These are phyloP conservation scores for Penicillium fuscoglaucum DNA, from an alignment of 2,329 filamentous ascomycete species.

Conservation along the genomic window DNA sequence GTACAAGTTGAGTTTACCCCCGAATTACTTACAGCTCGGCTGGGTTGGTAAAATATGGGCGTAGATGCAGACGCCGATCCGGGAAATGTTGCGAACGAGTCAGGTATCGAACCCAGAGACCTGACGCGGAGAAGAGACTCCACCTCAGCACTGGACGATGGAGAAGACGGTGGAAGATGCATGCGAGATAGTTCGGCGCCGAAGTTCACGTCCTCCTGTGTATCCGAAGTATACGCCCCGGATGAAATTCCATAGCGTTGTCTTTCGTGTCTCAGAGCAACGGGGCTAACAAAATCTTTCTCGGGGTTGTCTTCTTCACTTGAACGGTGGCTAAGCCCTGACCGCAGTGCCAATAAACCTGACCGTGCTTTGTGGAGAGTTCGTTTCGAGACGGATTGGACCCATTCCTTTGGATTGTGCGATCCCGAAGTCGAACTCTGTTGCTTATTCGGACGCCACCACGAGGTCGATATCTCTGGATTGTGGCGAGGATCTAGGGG, in stretches of 20 bases:
- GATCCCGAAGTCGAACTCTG: conserved; percentile 16
- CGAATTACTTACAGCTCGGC: background rate
- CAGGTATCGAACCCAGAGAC: background rate
- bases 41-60: background rate
- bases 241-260: background rate
- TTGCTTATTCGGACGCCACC: conserved; percentile 16
- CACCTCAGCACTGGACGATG: background rate
- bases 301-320: background rate
- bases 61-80: too few species aligned
- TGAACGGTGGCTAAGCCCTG: conserved; percentile 28
- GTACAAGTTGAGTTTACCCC: background rate
- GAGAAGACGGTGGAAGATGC: background rate
- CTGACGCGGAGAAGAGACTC: background rate
- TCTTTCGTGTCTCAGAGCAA: background rate
- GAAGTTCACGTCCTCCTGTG: conserved; percentile 22
- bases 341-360: conserved; percentile 32
- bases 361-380: conserved; percentile 36
- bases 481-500: conserved; percentile 40
- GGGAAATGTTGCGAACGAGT: background rate
- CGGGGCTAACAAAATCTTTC: background rate
- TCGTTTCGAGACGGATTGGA: conserved; percentile 29
- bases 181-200: conserved; percentile 20
- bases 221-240: background rate
- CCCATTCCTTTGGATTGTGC: conserved; percentile 25
- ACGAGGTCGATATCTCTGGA: conserved; percentile 18